A percentile compares a stretch with the other conserved stretches of the same genome.
Evolutionary conservation across 2,329 filamentous ascomycete genomes (phyloP).

Genomic region (Cladosporium sphaerospermum): DNA sequence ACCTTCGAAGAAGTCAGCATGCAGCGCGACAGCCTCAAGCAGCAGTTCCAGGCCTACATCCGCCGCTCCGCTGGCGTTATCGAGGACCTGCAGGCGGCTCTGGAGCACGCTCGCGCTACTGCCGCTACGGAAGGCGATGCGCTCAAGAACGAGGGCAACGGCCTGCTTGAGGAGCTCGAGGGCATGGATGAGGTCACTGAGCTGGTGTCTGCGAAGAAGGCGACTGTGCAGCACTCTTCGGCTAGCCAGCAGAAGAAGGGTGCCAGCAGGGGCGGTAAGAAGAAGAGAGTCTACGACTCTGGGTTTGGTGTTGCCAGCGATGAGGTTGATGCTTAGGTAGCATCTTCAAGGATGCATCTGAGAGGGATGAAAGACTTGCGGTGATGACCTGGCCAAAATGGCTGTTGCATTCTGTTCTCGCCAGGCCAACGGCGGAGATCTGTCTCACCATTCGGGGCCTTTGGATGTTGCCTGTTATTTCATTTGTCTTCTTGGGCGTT

Average conservation of each 20-base stretch:
- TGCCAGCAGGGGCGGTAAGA: conserved; percentile 14
- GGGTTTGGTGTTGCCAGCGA: conserved; percentile 22
- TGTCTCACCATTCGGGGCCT: no score
- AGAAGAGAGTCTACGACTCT: conserved; percentile 22
- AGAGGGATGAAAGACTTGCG: no score
- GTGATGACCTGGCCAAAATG: no score
- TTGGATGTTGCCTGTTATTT: no score
- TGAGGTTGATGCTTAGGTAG: conserved; percentile 7
- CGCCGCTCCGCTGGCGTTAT: conserved; percentile 31
- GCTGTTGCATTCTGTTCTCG: no score
- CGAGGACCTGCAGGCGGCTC: conserved; percentile 27
- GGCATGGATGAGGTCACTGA: conserved; percentile 20
- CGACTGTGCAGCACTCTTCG: neutral
- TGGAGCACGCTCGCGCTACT: conserved; percentile 18
- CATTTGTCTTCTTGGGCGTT: no score
- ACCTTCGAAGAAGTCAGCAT: conserved; percentile 20
- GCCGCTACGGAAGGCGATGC: conserved; percentile 21
- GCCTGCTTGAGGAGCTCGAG: conserved; percentile 21
- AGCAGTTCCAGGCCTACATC: conserved; percentile 29
- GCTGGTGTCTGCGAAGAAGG: conserved; percentile 16
- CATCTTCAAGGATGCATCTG: no score
- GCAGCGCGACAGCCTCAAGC: conserved; percentile 23
- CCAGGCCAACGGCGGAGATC: no score
- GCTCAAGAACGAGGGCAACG: conserved; percentile 13
- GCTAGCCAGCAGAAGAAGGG: neutral